Percentiles rank a stretch among this genome's conserved stretches.
These are phyloP conservation scores for Singerocomus inundabilis DNA, from an alignment of 1,284 basidiomycete genomes.

Conservation along the genomic window DNA sequence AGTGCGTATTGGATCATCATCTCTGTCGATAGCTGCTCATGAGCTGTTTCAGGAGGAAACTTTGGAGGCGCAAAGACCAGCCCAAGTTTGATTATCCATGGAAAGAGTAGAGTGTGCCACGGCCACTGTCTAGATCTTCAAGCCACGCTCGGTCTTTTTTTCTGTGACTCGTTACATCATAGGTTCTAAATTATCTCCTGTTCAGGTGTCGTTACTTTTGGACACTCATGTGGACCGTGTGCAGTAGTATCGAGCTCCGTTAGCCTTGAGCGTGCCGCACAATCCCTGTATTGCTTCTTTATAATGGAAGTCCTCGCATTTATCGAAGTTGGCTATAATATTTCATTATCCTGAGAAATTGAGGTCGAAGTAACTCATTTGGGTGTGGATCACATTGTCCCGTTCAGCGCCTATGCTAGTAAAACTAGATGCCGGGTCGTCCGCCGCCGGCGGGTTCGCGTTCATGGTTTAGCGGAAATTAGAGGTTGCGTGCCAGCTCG, in stretches of 20 bases:
- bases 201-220: neutral
- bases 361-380: neutral
- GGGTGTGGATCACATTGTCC: neutral
- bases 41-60: slow-evolving; percentile 66
- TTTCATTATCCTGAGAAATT: neutral
- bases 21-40: slow-evolving; percentile 2
- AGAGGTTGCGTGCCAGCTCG: too few relatives aligned
- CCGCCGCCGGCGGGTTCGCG: neutral
- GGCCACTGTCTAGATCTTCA: neutral
- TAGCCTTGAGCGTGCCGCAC: neutral
- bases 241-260: neutral
- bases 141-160: neutral
- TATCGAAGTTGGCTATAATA: neutral
- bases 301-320: neutral
- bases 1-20: slow-evolving; percentile 52
- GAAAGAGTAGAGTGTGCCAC: slow-evolving; percentile 58
- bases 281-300: neutral
- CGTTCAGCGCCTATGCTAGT: neutral
- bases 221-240: neutral
- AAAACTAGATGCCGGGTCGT: neutral
- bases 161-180: neutral
- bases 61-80: slow-evolving; percentile 87
- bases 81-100: slow-evolving; percentile 85
- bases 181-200: neutral
- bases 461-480: neutral